Conservation (phyloP, 345 rosid species). For the Brassica incana region DNA sequence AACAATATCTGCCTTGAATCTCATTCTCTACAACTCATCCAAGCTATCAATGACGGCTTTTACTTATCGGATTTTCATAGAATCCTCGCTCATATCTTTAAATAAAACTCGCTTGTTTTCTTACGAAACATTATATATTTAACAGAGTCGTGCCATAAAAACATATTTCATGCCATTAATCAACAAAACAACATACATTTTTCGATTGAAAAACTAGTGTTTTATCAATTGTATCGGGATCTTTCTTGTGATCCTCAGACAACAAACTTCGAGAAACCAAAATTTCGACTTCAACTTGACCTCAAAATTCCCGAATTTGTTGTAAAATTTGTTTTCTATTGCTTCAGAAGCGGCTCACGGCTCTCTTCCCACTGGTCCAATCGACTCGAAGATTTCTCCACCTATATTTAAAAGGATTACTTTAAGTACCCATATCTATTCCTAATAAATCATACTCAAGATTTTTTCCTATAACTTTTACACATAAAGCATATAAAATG, state of each 20-base stretch:
- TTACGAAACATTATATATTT: neutral
- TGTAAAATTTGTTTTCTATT: neutral
- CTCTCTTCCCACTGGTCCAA: slow-evolving; percentile 73
- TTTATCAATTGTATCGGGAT: neutral
- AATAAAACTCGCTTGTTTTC: neutral
- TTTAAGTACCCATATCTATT: neutral
- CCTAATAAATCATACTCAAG: neutral
- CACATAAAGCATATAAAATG: neutral
- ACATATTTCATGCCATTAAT: neutral
- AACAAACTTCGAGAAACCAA: neutral
- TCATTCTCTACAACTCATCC: neutral
- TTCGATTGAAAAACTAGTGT: slow-evolving; percentile 29
- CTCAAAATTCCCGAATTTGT: slow-evolving; percentile 12
- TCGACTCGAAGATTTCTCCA: slow-evolving; percentile 57
- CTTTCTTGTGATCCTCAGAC: neutral
- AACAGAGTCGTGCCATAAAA: no score
- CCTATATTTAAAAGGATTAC: slow-evolving; percentile 38
- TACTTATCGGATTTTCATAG: neutral
- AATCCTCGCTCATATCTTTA: neutral
- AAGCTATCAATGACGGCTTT: neutral
- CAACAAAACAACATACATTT: slow-evolving; percentile 21
- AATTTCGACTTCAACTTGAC: slow-evolving; percentile 14
- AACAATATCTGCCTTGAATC: neutral
- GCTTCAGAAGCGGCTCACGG: slow-evolving; percentile 45
- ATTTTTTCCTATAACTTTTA: neutral